Evolutionary conservation across 2,329 filamentous ascomycete genomes (phyloP).

Genomic region (Hypomyces perniciosus): DNA sequence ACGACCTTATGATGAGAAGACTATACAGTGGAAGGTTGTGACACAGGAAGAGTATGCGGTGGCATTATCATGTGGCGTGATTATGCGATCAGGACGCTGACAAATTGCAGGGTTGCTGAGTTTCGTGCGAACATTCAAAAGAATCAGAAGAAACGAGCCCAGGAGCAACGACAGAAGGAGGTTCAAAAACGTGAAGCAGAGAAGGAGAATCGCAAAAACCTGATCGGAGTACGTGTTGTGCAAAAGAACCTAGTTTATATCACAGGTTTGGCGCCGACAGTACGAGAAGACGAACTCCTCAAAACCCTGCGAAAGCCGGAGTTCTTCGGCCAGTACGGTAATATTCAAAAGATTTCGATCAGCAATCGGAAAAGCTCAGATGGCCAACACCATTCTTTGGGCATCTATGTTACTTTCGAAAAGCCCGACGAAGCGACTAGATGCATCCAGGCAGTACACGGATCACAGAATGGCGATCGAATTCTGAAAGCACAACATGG

Average conservation of each 20-base stretch:
- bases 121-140: slow-evolving; percentile 76
- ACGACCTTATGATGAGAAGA: slow-evolving; percentile 91
- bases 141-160: slow-evolving; percentile 86
- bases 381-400: slow-evolving; percentile 77
- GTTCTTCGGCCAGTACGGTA: slow-evolving; percentile 97
- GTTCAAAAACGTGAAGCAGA: slow-evolving; percentile 94
- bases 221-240: slow-evolving; percentile 90
- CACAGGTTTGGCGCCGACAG: slow-evolving; percentile 84
- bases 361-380: slow-evolving; percentile 82
- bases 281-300: slow-evolving; percentile 85
- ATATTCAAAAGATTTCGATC: slow-evolving; percentile 97
- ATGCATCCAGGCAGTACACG: slow-evolving; percentile 89
- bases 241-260: slow-evolving; percentile 99
- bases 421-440: slow-evolving; percentile 81
- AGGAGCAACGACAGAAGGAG: slow-evolving; percentile 82
- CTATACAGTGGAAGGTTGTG: slow-evolving; percentile 93
- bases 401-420: slow-evolving; percentile 97
- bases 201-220: slow-evolving; percentile 88
- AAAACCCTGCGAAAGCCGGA: slow-evolving; percentile 84
- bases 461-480: slow-evolving; percentile 83
- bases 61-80: not conserved
- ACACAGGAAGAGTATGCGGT: slow-evolving; percentile 82
- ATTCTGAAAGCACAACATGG: slow-evolving; percentile 73
- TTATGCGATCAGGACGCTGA: slow-evolving; percentile 5
- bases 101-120: slow-evolving; percentile 54